phyloP scores from a whole-genome alignment of 768 basidiomycete species.

The Pisolithus albus region DNA sequence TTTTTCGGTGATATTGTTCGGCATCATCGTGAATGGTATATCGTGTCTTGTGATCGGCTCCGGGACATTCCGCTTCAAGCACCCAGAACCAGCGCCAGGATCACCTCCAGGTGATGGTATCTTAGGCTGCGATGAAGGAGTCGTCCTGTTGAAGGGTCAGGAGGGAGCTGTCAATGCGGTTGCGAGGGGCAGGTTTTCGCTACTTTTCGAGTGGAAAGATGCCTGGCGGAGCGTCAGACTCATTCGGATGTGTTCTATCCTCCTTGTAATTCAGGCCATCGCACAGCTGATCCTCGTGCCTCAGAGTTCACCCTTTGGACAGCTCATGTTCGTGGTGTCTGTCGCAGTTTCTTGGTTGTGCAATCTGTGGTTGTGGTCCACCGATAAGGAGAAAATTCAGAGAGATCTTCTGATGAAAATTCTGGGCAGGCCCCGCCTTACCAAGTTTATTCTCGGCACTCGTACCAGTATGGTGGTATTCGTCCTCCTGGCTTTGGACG shows the following conservation, averaged over 20 bases:
- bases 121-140: constrained; percentile 12
- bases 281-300: constrained; percentile 28
- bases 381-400: constrained; percentile 24
- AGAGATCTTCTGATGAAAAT: constrained; percentile 7
- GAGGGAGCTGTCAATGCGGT: constrained; percentile 24
- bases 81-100: constrained; percentile 8
- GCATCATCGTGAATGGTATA: constrained; percentile 26
- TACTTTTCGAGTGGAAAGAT: constrained; percentile 6
- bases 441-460: not conserved
- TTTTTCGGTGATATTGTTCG: constrained; percentile 24
- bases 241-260: constrained; percentile 19
- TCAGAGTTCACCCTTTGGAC: constrained; percentile 27
- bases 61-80: constrained; percentile 13
- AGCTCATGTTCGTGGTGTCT: constrained; percentile 29
- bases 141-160: constrained; percentile 24
- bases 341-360: constrained; percentile 30
- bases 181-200: constrained; percentile 22
- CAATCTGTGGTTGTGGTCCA: constrained; percentile 24
- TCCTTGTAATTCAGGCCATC: constrained; percentile 24
- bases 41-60: constrained; percentile 22
- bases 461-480: constrained; percentile 1
- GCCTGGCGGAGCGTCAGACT: not conserved
- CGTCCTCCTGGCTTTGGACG: not conserved
- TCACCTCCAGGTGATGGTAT: constrained; percentile 23
- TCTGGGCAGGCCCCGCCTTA: not conserved